These are phyloP conservation scores for Aurantiochytrium sp. DNA, from an alignment of 108 stramenopile species.

Conservation along the genomic window DNA sequence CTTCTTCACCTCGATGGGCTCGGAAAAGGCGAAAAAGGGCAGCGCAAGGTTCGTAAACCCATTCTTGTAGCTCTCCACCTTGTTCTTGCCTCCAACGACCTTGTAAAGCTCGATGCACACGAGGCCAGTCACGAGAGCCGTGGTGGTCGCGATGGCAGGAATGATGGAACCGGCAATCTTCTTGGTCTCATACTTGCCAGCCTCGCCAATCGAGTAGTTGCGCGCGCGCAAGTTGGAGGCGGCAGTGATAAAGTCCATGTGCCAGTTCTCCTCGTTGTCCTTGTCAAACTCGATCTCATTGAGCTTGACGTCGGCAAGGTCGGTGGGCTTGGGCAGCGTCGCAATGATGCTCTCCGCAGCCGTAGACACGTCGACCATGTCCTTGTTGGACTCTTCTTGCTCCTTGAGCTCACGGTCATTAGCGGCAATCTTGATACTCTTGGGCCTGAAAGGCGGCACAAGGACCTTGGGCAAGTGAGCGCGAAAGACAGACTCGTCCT, in stretches of 20 bases:
- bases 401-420: constrained; percentile 65
- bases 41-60: constrained; percentile 88
- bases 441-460: constrained; percentile 79
- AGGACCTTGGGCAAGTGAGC: constrained; percentile 69
- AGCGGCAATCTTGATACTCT: constrained; percentile 92
- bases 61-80: constrained; percentile 85
- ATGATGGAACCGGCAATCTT: constrained; percentile 98
- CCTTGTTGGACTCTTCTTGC: constrained; percentile 66
- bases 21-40: constrained; percentile 90
- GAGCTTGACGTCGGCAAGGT: constrained; percentile 73
- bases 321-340: constrained; percentile 55
- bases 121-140: constrained; percentile 90
- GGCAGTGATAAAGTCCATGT: constrained; percentile 93
- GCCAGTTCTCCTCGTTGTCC: constrained; percentile 93
- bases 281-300: constrained; percentile 70
- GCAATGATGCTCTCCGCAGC: constrained; percentile 48
- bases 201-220: constrained; percentile 91
- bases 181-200: constrained; percentile 88
- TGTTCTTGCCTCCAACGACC: constrained; percentile 72
- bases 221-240: constrained; percentile 88
- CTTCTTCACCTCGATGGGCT: constrained; percentile 55
- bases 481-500: constrained; percentile 68
- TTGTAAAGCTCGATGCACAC: constrained; percentile 94
- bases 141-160: constrained; percentile 97
- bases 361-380: constrained; percentile 24